Conservation (phyloP, 768 basidiomycete species). For the Boletus reticulatus region DNA sequence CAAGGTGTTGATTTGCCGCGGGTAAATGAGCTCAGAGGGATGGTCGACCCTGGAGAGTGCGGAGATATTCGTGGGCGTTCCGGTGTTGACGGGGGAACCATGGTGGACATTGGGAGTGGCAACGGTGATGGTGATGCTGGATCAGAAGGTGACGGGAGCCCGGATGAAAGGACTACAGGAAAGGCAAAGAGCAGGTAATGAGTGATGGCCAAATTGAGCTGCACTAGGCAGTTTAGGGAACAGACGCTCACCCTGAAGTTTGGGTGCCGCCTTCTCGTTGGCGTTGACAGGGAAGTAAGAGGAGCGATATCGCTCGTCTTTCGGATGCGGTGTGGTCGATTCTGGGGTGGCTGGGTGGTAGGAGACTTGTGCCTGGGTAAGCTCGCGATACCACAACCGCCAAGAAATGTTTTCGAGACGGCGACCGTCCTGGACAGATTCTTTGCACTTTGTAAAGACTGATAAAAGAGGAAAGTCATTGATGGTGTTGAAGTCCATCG, state of each 20-base stretch:
- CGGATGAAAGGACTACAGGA: constrained; percentile 22
- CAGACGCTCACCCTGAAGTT: constrained; percentile 13
- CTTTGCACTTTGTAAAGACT: constrained; percentile 88
- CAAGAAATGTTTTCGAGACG: constrained; percentile 87
- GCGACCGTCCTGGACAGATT: constrained; percentile 73
- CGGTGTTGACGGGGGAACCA: constrained; percentile 26
- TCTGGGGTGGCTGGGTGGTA: constrained; percentile 30
- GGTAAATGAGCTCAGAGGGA: constrained; percentile 8
- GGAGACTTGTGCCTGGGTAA: constrained; percentile 37
- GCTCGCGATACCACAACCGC: constrained; percentile 77
- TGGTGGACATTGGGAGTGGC: constrained; percentile 15
- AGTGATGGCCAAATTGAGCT: constrained; percentile 14
- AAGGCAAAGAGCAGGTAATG: constrained; percentile 15
- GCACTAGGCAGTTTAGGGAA: constrained; percentile 11
- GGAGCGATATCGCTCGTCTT: constrained; percentile 19
- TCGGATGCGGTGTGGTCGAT: constrained; percentile 14
- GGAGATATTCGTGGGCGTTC: constrained; percentile 29
- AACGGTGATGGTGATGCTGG: constrained; percentile 29
- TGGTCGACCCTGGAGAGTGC: constrained; percentile 12
- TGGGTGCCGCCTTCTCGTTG: constrained; percentile 14
- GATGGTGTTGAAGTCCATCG: not conserved
- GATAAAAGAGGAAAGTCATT: constrained; percentile 10
- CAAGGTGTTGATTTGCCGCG: constrained; percentile 25
- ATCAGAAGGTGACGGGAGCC: constrained; percentile 30
- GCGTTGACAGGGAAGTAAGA: constrained; percentile 28